Base-by-base conservation (phyloP, 768 basidiomycete genomes). In the Phanerodontia chrysosporium region DNA sequence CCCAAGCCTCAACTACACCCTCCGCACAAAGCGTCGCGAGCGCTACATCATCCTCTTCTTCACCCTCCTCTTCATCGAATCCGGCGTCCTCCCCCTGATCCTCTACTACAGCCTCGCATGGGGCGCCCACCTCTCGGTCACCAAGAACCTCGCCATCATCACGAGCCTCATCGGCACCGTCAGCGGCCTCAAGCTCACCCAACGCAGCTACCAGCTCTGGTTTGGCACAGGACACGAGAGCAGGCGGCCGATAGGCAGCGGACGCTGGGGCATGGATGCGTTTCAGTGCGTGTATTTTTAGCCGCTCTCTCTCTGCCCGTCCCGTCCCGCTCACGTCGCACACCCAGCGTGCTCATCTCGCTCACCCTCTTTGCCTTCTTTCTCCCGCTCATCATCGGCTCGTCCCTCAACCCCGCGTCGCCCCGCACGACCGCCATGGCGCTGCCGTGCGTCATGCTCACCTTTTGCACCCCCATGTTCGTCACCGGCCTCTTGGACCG, bases 71-170 rank as follows among this genome's bases (percentile, higher is more conserved):
- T 69, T 70, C 64, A 18, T 65, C 48, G 69, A 72, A 60, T 59
- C 70, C n/a, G 63, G 70, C 51, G 45, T 70, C 51, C 66, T 72
- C 25, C 70, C 69, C 2, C 65, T 72, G 55, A 68, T 72, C 29
- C 64, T 72, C 45, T 72, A 69, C 63, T 72, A 66, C 58, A 63
- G 68, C 1, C 64, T 72, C 7, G 57, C 58, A 21, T 70, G 69
- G 69, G 70, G 70, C 45, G 68, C 70, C 0, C 70, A 70, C 46
- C 66, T 72, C 45, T 61, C 53, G 51, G 65, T 57, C 16, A 68
- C 69, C 6, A 70, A 64, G 36, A 72, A 70, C 57, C 68, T 72
- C 51, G 70, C 70, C 29, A 72, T 72, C 63, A 69, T 72, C 54
- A 72, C 70, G 27, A 62, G 61, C n/a, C 60, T 69, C 46, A 67